These are phyloP conservation scores for Hirschioporus abietinus DNA, from an alignment of 768 basidiomycete genomes.

Conservation along the genomic window DNA sequence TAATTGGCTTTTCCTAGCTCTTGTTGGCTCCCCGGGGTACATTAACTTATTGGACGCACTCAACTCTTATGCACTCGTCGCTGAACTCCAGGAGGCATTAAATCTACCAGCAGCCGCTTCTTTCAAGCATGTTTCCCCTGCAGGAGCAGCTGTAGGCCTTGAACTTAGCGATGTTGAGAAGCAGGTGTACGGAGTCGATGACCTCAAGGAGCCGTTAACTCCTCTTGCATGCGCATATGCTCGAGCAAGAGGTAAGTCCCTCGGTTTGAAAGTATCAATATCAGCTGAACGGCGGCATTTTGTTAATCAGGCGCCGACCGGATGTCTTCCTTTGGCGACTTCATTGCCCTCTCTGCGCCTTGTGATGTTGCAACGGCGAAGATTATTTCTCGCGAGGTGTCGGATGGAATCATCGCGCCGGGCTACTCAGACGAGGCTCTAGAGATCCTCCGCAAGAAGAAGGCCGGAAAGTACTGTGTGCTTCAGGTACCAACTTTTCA, in stretches of 20 bases:
- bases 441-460: slow-evolving; percentile 91
- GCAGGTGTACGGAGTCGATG: slow-evolving; percentile 94
- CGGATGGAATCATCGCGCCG: slow-evolving; percentile 96
- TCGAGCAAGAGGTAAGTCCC: slow-evolving; percentile 74
- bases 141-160: slow-evolving; percentile 91
- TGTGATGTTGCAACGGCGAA: slow-evolving; percentile 94
- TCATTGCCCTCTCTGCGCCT: slow-evolving; percentile 88
- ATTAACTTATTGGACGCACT: slow-evolving; percentile 98
- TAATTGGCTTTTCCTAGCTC: slow-evolving; percentile 44
- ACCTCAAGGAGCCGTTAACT: slow-evolving; percentile 85
- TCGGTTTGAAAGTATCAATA: background rate
- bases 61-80: slow-evolving; percentile 94
- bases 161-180: slow-evolving; percentile 80
- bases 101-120: slow-evolving; percentile 92
- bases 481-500: slow-evolving; percentile 56
- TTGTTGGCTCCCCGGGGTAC: slow-evolving; percentile 94
- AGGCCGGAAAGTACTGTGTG: slow-evolving; percentile 97
- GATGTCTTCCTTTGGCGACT: slow-evolving; percentile 99
- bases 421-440: slow-evolving; percentile 86
- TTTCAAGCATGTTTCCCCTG: slow-evolving; percentile 99
- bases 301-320: slow-evolving; percentile 76
- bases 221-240: slow-evolving; percentile 92
- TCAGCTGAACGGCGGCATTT: slow-evolving; percentile 2
- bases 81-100: slow-evolving; percentile 85
- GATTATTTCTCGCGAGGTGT: slow-evolving; percentile 98